Percentiles rank a stretch among this genome's conserved stretches.
Conservation (phyloP, 306 rosid species). For the Lithocarpus polystachyus region DNA sequence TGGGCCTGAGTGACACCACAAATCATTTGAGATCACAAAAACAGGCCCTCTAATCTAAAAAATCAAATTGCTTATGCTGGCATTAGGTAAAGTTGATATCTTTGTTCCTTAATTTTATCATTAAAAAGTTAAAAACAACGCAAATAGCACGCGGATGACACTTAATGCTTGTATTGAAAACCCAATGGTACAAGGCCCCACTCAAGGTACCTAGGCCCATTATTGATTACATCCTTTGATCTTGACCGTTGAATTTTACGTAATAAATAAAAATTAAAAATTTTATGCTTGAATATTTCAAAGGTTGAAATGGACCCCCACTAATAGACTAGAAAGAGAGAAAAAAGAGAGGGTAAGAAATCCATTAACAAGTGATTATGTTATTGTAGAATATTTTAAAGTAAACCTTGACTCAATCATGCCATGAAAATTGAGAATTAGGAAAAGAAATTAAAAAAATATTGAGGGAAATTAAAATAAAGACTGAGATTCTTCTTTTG, state of each 20-base stretch:
- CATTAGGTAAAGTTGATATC: constrained; percentile 30
- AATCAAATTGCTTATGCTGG: constrained; percentile 24
- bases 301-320: constrained; percentile 31
- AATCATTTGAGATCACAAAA: not conserved
- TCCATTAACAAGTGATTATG: constrained; percentile 21
- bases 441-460: not conserved
- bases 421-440: not conserved
- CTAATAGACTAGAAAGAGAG: constrained; percentile 9
- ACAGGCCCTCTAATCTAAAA: not conserved
- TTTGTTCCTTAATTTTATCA: constrained; percentile 13
- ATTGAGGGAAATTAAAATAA: not conserved
- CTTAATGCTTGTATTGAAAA: constrained; percentile 34
- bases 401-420: constrained; percentile 29
- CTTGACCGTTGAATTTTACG: constrained; percentile 34
- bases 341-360: constrained; percentile 8
- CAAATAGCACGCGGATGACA: constrained; percentile 30
- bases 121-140: constrained; percentile 7
- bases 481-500: constrained; percentile 2
- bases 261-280: not conserved
- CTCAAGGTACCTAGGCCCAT: constrained; percentile 32
- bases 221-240: constrained; percentile 33
- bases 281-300: constrained; percentile 20
- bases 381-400: constrained; percentile 25
- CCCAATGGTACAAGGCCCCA: constrained; percentile 35
- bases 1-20: not conserved